Evolutionary conservation across 768 basidiomycete species (phyloP).

Genomic region (Tricholoma sp.): DNA sequence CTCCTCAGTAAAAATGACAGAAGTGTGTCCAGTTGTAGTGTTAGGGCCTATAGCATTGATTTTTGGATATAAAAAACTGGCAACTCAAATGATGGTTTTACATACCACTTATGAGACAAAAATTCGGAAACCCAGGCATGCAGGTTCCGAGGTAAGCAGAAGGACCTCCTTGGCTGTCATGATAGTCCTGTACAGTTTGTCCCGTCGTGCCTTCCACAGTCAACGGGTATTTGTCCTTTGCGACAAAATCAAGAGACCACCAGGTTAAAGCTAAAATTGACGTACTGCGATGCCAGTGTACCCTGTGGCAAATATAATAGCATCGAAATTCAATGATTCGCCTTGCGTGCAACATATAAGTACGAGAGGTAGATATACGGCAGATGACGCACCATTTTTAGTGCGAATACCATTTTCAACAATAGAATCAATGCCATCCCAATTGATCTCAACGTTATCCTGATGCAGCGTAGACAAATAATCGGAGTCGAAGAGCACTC

Average conservation of each 20-base stretch:
- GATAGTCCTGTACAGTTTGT: conserved; percentile 36
- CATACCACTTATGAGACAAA: conserved; percentile 34
- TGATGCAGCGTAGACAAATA: conserved; percentile 40
- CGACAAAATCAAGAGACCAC: not conserved
- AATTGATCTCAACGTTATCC: conserved; percentile 41
- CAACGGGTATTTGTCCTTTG: conserved; percentile 30
- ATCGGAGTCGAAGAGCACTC: conserved; percentile 43
- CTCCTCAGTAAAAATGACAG: conserved; percentile 39
- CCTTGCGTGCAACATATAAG: conserved; percentile 17
- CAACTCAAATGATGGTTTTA: not conserved
- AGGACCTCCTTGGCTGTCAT: conserved; percentile 32
- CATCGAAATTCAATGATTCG: conserved; percentile 28
- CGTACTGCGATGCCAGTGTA: conserved; percentile 25
- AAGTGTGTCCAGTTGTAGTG: conserved; percentile 38
- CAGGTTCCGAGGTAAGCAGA: conserved; percentile 40
- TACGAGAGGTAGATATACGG: conserved; percentile 1
- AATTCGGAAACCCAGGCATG: conserved; percentile 43
- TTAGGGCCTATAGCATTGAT: conserved; percentile 34
- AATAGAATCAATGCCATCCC: conserved; percentile 34
- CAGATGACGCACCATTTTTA: conserved; percentile 24
- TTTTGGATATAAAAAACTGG: not conserved
- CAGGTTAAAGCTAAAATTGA: not conserved
- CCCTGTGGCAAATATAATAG: conserved; percentile 37
- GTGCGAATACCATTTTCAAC: conserved; percentile 38
- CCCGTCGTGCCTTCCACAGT: conserved; percentile 23